Base-by-base conservation (phyloP, 805 yeast species). In the Ogataea ganodermae region DNA sequence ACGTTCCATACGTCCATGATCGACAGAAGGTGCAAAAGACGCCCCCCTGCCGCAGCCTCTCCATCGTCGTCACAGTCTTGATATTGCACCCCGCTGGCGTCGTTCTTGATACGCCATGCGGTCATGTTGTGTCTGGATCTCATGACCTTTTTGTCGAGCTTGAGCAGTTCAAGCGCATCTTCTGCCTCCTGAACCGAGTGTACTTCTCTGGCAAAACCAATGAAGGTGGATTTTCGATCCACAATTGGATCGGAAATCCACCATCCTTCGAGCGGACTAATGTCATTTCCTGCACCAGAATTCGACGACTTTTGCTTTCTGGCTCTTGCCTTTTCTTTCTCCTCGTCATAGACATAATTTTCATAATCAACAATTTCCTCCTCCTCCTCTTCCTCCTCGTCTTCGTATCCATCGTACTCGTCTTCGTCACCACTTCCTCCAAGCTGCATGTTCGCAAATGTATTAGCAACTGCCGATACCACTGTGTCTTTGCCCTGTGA, bases 21-120 rank as follows among this genome's bases (percentile, higher is more conserved):
- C 30, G 87, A 80, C 54, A 91, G 67, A 40, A 91, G 66, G 69
- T 89, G 96, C 42, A 90, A 66, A 74, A 91, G 70, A 48, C 97
- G 71, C 4, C 91, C 81, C 8, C 99, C 99, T 1, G 98, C 96
- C 0, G 98, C 98, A 0, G 95, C 77, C 62, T 94, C 99, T 2
- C 99, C 99, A 62, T 92, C 99, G 64, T 94, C 98, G 61, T 94
- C 97, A 57, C 88, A 90, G 58, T 94, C 97, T 58, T 88, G 94
- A 40, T 74, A 77, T 30, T 76, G 73, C 0, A 81, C 77, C 0
- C 83, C 88, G 16, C 73, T 71, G 1, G 61, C 68, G 0, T 61
- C 65, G n/a, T 75, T 64, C 46, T 74, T 73, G 3, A 94, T 84
- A 52, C 98, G 71, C 85, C 92, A 91, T 0, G 96, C 94, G 13